A percentile compares a stretch with the other conserved stretches of the same genome.
phyloP scores from a whole-genome alignment of 2,329 filamentous ascomycete species.

The Mollisia scopiformis region DNA sequence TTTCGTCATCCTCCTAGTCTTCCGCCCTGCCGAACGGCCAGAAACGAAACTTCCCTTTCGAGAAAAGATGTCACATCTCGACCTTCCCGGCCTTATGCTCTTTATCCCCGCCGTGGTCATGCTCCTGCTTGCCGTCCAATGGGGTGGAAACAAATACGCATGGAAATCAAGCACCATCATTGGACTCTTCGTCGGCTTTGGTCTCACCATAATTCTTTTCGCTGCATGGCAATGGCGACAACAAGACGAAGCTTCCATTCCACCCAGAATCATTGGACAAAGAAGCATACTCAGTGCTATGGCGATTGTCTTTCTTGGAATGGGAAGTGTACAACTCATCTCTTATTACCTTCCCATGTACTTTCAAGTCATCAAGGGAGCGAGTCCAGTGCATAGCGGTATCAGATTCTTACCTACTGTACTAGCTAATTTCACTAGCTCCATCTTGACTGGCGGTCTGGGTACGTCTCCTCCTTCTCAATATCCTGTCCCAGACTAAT shows the following conservation, averaged over 20 bases:
- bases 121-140: constrained; percentile 36
- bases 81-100: constrained; percentile 37
- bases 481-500: background rate
- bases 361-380: constrained; percentile 49
- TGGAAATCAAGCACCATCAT: constrained; percentile 39
- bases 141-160: constrained; percentile 31
- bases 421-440: constrained; percentile 33
- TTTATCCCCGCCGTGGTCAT: constrained; percentile 34
- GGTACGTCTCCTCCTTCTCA: constrained; percentile 11
- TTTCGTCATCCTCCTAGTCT: constrained; percentile 41
- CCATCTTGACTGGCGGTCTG: constrained; percentile 32
- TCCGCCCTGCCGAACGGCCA: constrained; percentile 36
- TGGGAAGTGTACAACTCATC: constrained; percentile 16
- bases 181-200: constrained; percentile 35
- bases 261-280: constrained; percentile 40
- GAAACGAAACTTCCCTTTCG: constrained; percentile 5
- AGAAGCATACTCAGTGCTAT: constrained; percentile 37
- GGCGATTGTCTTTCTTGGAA: constrained; percentile 22
- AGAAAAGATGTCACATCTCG: constrained; percentile 38
- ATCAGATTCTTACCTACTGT: constrained; percentile 43
- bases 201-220: constrained; percentile 30
- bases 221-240: constrained; percentile 38
- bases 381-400: constrained; percentile 39
- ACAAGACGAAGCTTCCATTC: constrained; percentile 40
- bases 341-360: constrained; percentile 52